These are phyloP conservation scores for Microascus cirrosus DNA, from an alignment of 2,329 filamentous ascomycete species.

Conservation along the genomic window DNA sequence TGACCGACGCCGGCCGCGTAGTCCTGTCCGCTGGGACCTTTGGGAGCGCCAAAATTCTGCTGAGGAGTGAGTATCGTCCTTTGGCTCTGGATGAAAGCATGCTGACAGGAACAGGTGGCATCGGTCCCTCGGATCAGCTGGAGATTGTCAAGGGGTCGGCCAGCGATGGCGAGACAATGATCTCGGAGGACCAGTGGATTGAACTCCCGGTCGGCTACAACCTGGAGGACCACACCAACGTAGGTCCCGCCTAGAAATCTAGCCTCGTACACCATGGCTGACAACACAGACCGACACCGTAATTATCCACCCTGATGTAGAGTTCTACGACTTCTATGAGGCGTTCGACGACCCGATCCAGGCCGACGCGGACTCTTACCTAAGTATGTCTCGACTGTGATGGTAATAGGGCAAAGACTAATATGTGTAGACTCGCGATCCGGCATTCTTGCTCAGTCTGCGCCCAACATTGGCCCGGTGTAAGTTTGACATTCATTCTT, in stretches of 20 bases:
- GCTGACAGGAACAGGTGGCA: slow-evolving; percentile 29
- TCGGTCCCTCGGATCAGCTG: slow-evolving; percentile 51
- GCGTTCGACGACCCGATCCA: slow-evolving; percentile 39
- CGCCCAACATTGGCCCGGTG: slow-evolving; percentile 53
- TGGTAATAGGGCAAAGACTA: slow-evolving; percentile 5
- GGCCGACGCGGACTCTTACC: slow-evolving; percentile 28
- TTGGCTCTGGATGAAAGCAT: background rate
- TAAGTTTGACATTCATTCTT: no score
- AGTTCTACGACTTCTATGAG: slow-evolving; percentile 53
- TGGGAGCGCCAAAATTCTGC: slow-evolving; percentile 54
- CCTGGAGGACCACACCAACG: slow-evolving; percentile 42
- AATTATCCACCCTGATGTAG: slow-evolving; percentile 28
- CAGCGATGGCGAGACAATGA: slow-evolving; percentile 37
- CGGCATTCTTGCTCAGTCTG: slow-evolving; percentile 52
- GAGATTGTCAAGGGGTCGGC: slow-evolving; percentile 34
- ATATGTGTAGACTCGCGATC: slow-evolving; percentile 26
- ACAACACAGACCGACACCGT: slow-evolving; percentile 29
- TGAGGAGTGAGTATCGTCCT: slow-evolving; percentile 35
- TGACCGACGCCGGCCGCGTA: slow-evolving; percentile 52
- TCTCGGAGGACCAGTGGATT: slow-evolving; percentile 39
- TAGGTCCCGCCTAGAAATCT: slow-evolving; percentile 8
- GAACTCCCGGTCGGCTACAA: slow-evolving; percentile 48
- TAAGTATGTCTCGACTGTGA: slow-evolving; percentile 19
- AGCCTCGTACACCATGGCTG: background rate
- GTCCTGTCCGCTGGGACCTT: slow-evolving; percentile 59